phyloP scores from a whole-genome alignment of 2,329 filamentous ascomycete genomes.

The Penicillium corylophilum region DNA sequence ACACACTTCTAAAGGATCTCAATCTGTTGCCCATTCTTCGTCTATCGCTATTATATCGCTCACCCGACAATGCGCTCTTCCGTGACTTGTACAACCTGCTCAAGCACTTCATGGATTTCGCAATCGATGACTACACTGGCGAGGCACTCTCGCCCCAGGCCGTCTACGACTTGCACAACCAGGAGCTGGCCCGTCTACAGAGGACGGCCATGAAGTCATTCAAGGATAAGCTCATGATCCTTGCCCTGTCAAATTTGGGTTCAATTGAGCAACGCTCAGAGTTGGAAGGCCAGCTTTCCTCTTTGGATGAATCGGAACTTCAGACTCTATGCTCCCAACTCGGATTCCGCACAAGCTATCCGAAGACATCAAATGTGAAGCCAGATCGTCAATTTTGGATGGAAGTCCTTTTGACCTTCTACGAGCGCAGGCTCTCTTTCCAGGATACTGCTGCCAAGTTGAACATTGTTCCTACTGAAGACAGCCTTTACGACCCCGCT shows the following conservation, averaged over 20 bases:
- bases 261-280: constrained; percentile 80
- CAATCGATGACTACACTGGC: constrained; percentile 87
- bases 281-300: constrained; percentile 70
- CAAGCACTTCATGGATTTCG: constrained; percentile 81
- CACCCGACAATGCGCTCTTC: constrained; percentile 72
- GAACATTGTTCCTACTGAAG: constrained; percentile 79
- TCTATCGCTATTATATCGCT: constrained; percentile 74
- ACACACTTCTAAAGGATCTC: constrained; percentile 80
- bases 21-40: constrained; percentile 76
- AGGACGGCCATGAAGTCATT: constrained; percentile 76
- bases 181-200: constrained; percentile 74
- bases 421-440: constrained; percentile 78
- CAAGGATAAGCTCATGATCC: constrained; percentile 83
- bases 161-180: constrained; percentile 77
- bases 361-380: constrained; percentile 67
- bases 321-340: constrained; percentile 66
- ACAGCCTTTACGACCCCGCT: constrained; percentile 71
- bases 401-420: constrained; percentile 71
- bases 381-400: constrained; percentile 50
- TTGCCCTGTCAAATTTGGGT: constrained; percentile 89
- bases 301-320: constrained; percentile 73
- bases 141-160: constrained; percentile 69
- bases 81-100: constrained; percentile 79
- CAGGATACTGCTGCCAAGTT: constrained; percentile 73
- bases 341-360: constrained; percentile 79